phyloP scores from a whole-genome alignment of 768 basidiomycete genomes.

The Rhodotorula toruloides region DNA sequence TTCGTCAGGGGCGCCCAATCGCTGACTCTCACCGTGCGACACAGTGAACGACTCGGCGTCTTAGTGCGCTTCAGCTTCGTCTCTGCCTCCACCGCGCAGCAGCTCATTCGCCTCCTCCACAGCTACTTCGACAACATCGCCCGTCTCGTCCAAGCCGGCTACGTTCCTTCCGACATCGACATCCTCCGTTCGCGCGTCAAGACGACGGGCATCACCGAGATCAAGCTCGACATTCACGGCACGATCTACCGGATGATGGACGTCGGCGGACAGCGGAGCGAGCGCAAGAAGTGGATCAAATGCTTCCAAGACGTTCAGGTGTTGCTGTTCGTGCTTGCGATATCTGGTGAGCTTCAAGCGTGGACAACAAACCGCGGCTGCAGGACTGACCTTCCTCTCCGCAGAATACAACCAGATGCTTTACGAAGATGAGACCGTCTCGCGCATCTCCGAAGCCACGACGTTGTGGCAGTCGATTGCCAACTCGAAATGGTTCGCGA shows the following conservation, averaged over 20 bases:
- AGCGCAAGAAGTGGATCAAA: slow-evolving; percentile 83
- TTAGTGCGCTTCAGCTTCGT: slow-evolving; percentile 51
- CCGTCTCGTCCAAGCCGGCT: slow-evolving; percentile 66
- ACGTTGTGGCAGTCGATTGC: slow-evolving; percentile 95
- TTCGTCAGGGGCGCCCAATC: too few species aligned
- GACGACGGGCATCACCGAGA: slow-evolving; percentile 95
- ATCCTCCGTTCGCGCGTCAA: slow-evolving; percentile 89
- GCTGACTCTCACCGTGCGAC: background rate
- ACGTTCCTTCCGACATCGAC: slow-evolving; percentile 84
- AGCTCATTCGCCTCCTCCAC: background rate
- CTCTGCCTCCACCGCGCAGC: too few species aligned
- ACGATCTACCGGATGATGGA: slow-evolving; percentile 89
- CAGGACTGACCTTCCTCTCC: too few species aligned
- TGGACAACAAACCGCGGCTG: too few species aligned
- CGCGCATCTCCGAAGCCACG: slow-evolving; percentile 92
- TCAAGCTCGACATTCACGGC: slow-evolving; percentile 78
- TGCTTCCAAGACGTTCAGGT: slow-evolving; percentile 73
- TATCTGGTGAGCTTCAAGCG: too few species aligned
- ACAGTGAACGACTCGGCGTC: slow-evolving; percentile 80
- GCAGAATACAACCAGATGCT: slow-evolving; percentile 95
- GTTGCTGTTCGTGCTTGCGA: slow-evolving; percentile 38
- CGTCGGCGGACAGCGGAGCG: slow-evolving; percentile 79
- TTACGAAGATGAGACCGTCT: slow-evolving; percentile 75
- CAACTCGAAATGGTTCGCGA: slow-evolving; percentile 91
- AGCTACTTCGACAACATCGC: slow-evolving; percentile 83